Evolutionary conservation across 2,329 filamentous ascomycete species (phyloP).

Genomic region (Akanthomyces muscarius): DNA sequence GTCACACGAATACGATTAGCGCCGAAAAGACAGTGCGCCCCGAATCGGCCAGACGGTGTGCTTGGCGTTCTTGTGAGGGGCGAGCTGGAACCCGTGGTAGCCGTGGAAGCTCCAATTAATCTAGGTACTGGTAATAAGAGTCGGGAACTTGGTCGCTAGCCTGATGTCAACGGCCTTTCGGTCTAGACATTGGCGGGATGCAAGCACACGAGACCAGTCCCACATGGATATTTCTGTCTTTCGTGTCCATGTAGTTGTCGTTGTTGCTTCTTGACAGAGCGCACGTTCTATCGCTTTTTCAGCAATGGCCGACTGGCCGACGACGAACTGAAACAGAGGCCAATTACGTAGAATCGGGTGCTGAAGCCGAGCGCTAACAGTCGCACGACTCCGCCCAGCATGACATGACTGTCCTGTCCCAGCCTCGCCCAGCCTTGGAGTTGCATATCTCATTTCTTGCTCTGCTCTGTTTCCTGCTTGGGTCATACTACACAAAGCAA

Average conservation of each 20-base stretch:
- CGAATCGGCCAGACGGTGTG: too few species aligned
- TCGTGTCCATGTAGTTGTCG: neutral
- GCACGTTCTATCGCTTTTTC: neutral
- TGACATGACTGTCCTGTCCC: neutral
- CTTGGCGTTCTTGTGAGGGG: too few species aligned
- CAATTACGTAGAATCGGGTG: neutral
- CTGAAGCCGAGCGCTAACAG: slow-evolving; percentile 9
- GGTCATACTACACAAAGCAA: neutral
- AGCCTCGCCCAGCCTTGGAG: neutral
- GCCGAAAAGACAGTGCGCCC: too few species aligned
- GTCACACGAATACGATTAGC: neutral
- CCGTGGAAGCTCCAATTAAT: too few species aligned
- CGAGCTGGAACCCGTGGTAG: too few species aligned
- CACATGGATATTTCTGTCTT: neutral
- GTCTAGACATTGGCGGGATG: neutral
- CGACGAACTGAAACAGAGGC: neutral
- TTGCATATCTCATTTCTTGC: neutral
- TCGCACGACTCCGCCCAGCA: neutral
- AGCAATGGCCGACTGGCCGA: neutral
- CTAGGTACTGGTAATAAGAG: too few species aligned
- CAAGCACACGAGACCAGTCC: neutral
- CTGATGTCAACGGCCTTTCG: neutral
- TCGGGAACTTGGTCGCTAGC: neutral
- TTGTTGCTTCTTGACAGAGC: neutral
- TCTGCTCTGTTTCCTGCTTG: neutral